A percentile compares a stretch with the other conserved stretches of the same genome.
These are phyloP conservation scores for Auriscalpium microsporum DNA, from an alignment of 768 basidiomycete genomes.

Conservation along the genomic window DNA sequence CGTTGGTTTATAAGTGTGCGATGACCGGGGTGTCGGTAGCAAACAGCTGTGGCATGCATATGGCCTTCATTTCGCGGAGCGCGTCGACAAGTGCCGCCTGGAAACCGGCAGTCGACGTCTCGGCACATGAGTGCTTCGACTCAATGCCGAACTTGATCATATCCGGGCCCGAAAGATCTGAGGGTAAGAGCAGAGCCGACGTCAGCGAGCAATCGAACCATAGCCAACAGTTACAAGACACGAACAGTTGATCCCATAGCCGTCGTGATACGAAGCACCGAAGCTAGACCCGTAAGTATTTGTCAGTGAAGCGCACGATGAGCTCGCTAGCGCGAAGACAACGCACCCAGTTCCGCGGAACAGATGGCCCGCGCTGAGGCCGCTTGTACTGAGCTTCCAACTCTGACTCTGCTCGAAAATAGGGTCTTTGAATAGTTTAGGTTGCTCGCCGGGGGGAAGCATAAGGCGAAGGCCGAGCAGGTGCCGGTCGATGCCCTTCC, in stretches of 20 bases:
- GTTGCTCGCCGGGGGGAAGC: conserved; percentile 41
- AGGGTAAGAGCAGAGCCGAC: conserved; percentile 12
- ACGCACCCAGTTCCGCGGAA: conserved; percentile 83
- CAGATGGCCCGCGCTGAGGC: conserved; percentile 72
- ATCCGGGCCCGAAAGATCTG: conserved; percentile 74
- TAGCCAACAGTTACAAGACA: not conserved
- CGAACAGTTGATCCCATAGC: conserved; percentile 90
- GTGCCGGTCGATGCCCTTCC: conserved; percentile 84
- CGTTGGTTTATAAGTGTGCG: conserved; percentile 5
- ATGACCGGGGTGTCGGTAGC: not conserved
- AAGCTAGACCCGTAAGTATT: conserved; percentile 37
- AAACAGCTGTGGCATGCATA: conserved; percentile 10
- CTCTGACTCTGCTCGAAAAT: conserved; percentile 65
- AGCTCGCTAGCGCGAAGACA: too few relatives aligned
- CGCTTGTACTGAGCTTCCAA: conserved; percentile 90
- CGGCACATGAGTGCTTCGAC: conserved; percentile 63
- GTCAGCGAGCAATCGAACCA: not conserved
- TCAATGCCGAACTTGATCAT: conserved; percentile 91
- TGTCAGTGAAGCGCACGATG: too few relatives aligned
- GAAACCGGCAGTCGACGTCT: conserved; percentile 66
- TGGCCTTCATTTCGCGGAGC: conserved; percentile 55
- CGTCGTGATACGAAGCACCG: conserved; percentile 72
- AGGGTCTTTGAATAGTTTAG: conserved; percentile 67
- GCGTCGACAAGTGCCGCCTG: conserved; percentile 53
- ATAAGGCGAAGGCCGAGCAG: conserved; percentile 75